Evolutionary conservation across 2,329 filamentous ascomycete species (phyloP), one percentile per base, ranked within the genome.

Genomic region (Fusarium ambrosium): DNA sequence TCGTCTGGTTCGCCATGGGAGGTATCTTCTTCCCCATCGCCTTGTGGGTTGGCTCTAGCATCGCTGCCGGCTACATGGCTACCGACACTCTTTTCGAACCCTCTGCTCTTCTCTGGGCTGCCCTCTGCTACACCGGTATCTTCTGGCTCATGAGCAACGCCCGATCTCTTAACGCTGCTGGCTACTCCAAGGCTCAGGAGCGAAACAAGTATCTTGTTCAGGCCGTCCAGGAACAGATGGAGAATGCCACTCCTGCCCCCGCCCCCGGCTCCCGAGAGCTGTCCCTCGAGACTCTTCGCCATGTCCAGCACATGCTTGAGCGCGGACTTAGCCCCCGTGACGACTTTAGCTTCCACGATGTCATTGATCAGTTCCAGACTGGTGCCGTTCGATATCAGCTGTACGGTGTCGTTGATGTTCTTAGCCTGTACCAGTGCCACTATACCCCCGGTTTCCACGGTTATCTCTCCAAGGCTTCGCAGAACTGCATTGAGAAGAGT

Each of bases 341-440:
- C 34, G 76, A 77, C 51, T 73, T 69, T 18, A 74, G 70, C 64
- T 72, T 75, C n/a, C 66, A 69, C 60, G 69, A 73, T 63, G 70
- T 76, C 20, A 78, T 78, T 24, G 77, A 79, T 68, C 77, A 78
- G 62, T 78, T 79, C 63, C 77, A 78, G 64, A 77, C 73, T 9
- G 51, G 64, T 10, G 73, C 77, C 24, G 45, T 78, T 39, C 77
- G 77, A 10, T 79, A 79, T 64, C 77, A 78, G 62, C 68, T 77
- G 4, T 79, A 79, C 51, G 70, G 64, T 9, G 67, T 72, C 10
- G 68, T 76, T 6, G 70, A 77, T 37, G 66, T 59, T 20, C 63
- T 79, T n/a, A 70, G 58, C 51, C 27, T 76, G 16, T 74, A 74
- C 43, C 76, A 70, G 68, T 62, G 43, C 32, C 43, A 72, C 56